Conservation (phyloP, 208 protist species). For the Leishmania lainsoni region DNA sequence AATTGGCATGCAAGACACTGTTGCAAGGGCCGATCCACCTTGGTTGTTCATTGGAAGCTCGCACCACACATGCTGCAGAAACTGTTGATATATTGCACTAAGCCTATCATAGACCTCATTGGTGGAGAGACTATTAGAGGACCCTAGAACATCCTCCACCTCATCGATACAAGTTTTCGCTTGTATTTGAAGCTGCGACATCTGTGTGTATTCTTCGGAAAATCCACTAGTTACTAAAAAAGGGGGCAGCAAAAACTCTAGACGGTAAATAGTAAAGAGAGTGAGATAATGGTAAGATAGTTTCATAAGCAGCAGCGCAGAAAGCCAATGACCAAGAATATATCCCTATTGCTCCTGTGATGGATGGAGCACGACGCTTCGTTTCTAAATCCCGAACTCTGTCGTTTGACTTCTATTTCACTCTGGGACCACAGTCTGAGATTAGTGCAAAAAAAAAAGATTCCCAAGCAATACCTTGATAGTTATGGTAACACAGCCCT, state of each 20-base stretch:
- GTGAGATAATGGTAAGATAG: neutral
- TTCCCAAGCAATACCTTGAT: neutral
- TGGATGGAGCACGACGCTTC: too few relatives aligned
- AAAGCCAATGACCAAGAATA: neutral
- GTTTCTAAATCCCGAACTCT: neutral
- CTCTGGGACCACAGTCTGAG: neutral
- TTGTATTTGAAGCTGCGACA: slow-evolving; percentile 35
- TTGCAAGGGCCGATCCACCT: slow-evolving; percentile 66
- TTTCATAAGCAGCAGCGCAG: neutral
- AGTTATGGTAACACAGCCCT: too few relatives aligned
- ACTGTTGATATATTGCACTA: slow-evolving; percentile 10
- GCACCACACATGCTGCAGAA: slow-evolving; percentile 35
- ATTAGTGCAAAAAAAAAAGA: neutral
- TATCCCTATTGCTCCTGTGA: neutral
- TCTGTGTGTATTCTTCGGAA: neutral
- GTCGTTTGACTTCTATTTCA: neutral
- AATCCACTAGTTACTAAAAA: neutral
- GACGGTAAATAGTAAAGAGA: neutral
- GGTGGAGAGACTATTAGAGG: neutral
- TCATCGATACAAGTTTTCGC: slow-evolving; percentile 27
- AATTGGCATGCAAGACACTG: slow-evolving; percentile 75
- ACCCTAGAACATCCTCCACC: slow-evolving; percentile 18
- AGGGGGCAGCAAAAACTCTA: neutral
- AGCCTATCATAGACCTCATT: slow-evolving; percentile 4
- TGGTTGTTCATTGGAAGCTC: slow-evolving; percentile 40